Percentiles rank a stretch among this genome's conserved stretches.
Evolutionary conservation across 257 asterid species (phyloP).

Genomic region (Scutellaria minor): DNA sequence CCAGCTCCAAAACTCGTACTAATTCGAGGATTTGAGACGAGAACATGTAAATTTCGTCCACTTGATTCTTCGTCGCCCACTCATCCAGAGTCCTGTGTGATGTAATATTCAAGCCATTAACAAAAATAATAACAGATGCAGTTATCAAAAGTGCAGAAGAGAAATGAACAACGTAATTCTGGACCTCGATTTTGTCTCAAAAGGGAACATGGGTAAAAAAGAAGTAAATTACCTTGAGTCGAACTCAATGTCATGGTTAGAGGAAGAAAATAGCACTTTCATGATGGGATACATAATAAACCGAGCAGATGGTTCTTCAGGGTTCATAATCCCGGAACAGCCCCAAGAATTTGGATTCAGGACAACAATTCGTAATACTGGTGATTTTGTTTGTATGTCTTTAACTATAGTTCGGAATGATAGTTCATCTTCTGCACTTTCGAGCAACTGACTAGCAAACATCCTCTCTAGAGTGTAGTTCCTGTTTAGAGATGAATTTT

Average conservation of each 20-base stretch:
- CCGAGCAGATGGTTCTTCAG: slow-evolving; percentile 53
- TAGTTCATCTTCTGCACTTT: slow-evolving; percentile 85
- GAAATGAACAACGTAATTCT: no score
- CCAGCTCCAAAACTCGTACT: slow-evolving; percentile 54
- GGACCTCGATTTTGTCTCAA: neutral
- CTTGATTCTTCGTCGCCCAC: slow-evolving; percentile 69
- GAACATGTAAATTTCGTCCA: slow-evolving; percentile 84
- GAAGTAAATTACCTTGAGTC: slow-evolving; percentile 60
- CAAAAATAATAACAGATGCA: no score
- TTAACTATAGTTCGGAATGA: slow-evolving; percentile 80
- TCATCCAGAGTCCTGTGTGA: slow-evolving; percentile 59
- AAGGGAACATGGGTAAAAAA: neutral
- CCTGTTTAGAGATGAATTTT: slow-evolving; percentile 47
- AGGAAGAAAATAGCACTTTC: slow-evolving; percentile 70
- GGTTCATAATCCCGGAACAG: slow-evolving; percentile 53
- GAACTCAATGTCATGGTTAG: slow-evolving; percentile 44
- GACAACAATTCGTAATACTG: slow-evolving; percentile 69
- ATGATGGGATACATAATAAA: slow-evolving; percentile 60
- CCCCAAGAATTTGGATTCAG: slow-evolving; percentile 87
- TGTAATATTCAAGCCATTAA: slow-evolving; percentile 27
- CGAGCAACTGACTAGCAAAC: slow-evolving; percentile 75
- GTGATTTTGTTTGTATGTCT: slow-evolving; percentile 66
- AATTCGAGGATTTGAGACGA: slow-evolving; percentile 74
- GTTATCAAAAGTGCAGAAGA: no score
- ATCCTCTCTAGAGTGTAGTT: slow-evolving; percentile 70